These are phyloP conservation scores for Hygrocybe coccinea DNA, from an alignment of 768 basidiomycete species.

Conservation along the genomic window DNA sequence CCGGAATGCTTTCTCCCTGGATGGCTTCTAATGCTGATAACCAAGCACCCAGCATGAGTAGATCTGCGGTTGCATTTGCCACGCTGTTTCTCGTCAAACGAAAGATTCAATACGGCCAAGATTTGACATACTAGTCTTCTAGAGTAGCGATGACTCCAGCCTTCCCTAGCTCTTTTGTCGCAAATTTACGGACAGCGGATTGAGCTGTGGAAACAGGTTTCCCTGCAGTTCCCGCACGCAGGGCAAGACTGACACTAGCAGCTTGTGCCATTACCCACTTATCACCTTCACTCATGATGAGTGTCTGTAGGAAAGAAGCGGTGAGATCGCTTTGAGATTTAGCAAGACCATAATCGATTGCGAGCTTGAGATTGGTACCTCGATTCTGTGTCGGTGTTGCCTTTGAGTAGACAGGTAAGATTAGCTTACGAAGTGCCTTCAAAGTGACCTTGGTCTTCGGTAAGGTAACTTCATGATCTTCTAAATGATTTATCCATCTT, in stretches of 20 bases:
- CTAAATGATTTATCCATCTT: slow-evolving; percentile 83
- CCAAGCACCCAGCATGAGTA: slow-evolving; percentile 82
- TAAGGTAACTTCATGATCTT: slow-evolving; percentile 71
- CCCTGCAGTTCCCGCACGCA: slow-evolving; percentile 61
- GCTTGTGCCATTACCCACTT: slow-evolving; percentile 78
- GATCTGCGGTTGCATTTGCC: slow-evolving; percentile 84
- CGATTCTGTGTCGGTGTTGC: background rate
- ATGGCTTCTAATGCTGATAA: slow-evolving; percentile 54
- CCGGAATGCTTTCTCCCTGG: slow-evolving; percentile 66
- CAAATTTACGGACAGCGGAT: slow-evolving; percentile 75
- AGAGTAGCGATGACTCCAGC: slow-evolving; percentile 73
- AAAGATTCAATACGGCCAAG: background rate
- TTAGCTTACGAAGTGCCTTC: slow-evolving; percentile 67
- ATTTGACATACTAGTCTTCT: slow-evolving; percentile 76
- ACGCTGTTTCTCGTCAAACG: slow-evolving; percentile 42
- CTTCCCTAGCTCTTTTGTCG: slow-evolving; percentile 79
- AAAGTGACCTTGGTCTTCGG: slow-evolving; percentile 65
- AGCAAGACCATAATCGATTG: slow-evolving; percentile 83
- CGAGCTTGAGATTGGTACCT: slow-evolving; percentile 85
- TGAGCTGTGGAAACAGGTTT: slow-evolving; percentile 75
- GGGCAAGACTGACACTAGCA: slow-evolving; percentile 60
- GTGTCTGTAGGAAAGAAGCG: slow-evolving; percentile 88
- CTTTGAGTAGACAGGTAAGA: background rate
- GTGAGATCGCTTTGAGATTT: slow-evolving; percentile 79
- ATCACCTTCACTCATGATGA: slow-evolving; percentile 96